These are phyloP conservation scores for Aspergillus fructus DNA, from an alignment of 2,329 filamentous ascomycete genomes.

Conservation along the genomic window DNA sequence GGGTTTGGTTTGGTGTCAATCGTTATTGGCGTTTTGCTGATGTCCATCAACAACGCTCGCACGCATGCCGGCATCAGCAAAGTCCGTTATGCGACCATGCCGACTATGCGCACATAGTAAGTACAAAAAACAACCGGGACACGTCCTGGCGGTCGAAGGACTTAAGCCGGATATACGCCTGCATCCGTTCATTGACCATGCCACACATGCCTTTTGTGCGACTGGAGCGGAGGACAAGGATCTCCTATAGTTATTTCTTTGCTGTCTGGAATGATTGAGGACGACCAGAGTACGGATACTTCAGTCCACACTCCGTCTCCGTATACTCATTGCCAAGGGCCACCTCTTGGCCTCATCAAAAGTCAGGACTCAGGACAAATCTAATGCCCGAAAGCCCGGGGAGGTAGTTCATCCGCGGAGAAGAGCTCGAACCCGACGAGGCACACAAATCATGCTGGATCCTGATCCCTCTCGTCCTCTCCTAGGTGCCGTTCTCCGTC, in stretches of 20 bases:
- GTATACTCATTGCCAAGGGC: background rate
- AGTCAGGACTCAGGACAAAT: background rate
- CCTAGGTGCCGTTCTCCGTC: background rate
- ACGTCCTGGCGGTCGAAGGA: background rate
- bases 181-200: background rate
- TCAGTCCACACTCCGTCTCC: background rate
- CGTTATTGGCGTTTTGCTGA: background rate
- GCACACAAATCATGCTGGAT: background rate
- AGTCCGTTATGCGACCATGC: background rate
- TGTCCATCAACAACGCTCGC: background rate
- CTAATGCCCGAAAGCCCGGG: background rate
- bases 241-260: no score
- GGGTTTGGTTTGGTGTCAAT: background rate
- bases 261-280: no score
- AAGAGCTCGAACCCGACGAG: background rate
- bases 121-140: background rate
- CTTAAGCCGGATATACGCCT: slow-evolving; percentile 2
- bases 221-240: no score
- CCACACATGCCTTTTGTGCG: background rate
- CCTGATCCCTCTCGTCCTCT: no score
- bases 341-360: background rate
- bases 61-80: background rate
- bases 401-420: background rate
- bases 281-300: no score
- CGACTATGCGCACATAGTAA: no score